Evolutionary conservation across 768 basidiomycete species (phyloP), one percentile per base, ranked within the genome.

Genomic region (Astraeus odoratus): DNA sequence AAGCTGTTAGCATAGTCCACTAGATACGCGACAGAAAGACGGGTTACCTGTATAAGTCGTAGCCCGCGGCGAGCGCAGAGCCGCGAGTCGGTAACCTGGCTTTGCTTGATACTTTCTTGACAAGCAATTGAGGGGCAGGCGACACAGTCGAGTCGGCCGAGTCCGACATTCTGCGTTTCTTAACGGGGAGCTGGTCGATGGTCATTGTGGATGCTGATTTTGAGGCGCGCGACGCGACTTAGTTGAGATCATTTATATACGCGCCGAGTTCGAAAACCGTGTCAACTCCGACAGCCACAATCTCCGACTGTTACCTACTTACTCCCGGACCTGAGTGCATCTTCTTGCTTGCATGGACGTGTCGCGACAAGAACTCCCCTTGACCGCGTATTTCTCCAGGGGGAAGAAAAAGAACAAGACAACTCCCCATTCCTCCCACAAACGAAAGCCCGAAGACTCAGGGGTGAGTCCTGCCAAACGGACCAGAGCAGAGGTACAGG

Each of bases 21-120:
- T 13, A 26, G 15, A 35, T 26, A 33, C n/a, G 33, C 39, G 25
- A 18, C 16, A 27, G 8, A 8, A 15, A 5, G 39, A 49, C 22
- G 24, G 5, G 5, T 18, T 60, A 89, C 93, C 86, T 86, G 68
- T 92, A 94, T 29, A 99, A 72, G 64, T 99, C 96, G 59, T 98
- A 96, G 5, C 96, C 96, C 1, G 96, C 96, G 2, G 95, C 78
- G 39, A 92, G 70, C 2, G 80, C 65, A 3, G 87, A 91, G 1
- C 96, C 95, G 40, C 91, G 78, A 8, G 87, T 92, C 3, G 96
- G 96, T 18, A 91, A 60, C 50, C 63, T 84, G 20, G 89, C 96
- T 57, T 82, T 86, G 15, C 80, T 77, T 3, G 88, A 91, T 29
- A 86, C 80, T 26, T 81, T 78, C 60, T 96, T 96, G 59, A 99